Evolutionary conservation across 73 alveolate species (phyloP).

Genomic region (Blepharisma stoltei): DNA sequence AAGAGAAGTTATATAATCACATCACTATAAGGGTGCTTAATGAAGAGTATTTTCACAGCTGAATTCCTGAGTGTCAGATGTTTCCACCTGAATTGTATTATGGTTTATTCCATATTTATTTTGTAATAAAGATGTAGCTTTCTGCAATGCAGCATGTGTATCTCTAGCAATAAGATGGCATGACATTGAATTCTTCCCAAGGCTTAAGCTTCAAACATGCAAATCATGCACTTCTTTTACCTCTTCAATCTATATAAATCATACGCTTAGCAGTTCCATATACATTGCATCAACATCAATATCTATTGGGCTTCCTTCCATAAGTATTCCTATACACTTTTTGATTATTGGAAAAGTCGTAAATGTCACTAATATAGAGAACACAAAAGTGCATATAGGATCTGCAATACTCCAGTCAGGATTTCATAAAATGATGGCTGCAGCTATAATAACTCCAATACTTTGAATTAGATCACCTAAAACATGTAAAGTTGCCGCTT

Average conservation of each 20-base stretch:
- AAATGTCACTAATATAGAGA: slow-evolving; percentile 72
- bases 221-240: slow-evolving; percentile 84
- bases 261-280: slow-evolving; percentile 31
- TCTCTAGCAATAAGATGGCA: slow-evolving; percentile 47
- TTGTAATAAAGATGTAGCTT: background rate
- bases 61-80: no score
- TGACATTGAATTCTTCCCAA: slow-evolving; percentile 71
- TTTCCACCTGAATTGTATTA: slow-evolving; percentile 42
- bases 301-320: slow-evolving; percentile 84
- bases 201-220: slow-evolving; percentile 87
- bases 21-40: no score
- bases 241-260: slow-evolving; percentile 32
- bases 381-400: slow-evolving; percentile 88
- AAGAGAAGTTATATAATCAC: no score
- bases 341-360: slow-evolving; percentile 82
- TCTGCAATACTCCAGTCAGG: slow-evolving; percentile 57
- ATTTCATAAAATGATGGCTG: slow-evolving; percentile 60
- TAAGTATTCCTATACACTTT: slow-evolving; percentile 84
- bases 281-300: background rate
- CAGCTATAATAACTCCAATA: slow-evolving; percentile 93
- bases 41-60: no score
- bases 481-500: slow-evolving; percentile 88
- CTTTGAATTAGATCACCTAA: slow-evolving; percentile 88
- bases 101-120: slow-evolving; percentile 42
- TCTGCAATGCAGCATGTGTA: background rate